Evolutionary conservation across 768 basidiomycete genomes (phyloP).

Genomic region (Leccinum ochraceum): DNA sequence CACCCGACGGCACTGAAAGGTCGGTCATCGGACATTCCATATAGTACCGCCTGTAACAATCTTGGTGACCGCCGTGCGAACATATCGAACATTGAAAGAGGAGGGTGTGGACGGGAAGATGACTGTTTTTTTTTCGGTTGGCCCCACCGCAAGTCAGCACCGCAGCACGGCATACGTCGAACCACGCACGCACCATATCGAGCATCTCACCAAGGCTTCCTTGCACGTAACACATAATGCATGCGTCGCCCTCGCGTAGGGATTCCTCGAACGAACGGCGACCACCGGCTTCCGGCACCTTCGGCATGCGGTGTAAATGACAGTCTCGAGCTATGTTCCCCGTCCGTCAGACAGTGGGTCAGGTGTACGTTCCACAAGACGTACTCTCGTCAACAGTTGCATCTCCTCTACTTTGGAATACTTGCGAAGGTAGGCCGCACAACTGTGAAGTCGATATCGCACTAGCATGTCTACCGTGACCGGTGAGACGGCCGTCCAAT

Average conservation of each 20-base stretch:
- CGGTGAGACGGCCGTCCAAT: background rate
- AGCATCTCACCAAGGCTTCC: conserved; percentile 49
- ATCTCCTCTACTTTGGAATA: conserved; percentile 53
- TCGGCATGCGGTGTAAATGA: conserved; percentile 68
- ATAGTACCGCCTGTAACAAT: conserved; percentile 74
- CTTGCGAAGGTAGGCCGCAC: conserved; percentile 78
- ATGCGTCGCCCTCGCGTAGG: conserved; percentile 42
- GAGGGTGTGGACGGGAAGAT: conserved; percentile 69
- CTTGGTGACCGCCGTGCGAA: conserved; percentile 78
- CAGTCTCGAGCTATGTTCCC: conserved; percentile 66
- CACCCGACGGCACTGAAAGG: conserved; percentile 25
- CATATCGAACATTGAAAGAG: conserved; percentile 78
- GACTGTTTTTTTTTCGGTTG: conserved; percentile 42
- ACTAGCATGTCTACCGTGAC: conserved; percentile 55
- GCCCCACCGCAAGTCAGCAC: conserved; percentile 1
- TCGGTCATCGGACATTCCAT: conserved; percentile 56
- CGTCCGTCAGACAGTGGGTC: background rate
- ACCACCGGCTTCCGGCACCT: conserved; percentile 64
- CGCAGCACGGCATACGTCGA: background rate
- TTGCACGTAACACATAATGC: conserved; percentile 62
- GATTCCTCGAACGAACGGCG: conserved; percentile 37
- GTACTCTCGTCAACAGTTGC: conserved; percentile 53
- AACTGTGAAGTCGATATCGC: conserved; percentile 59
- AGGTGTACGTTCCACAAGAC: conserved; percentile 2
- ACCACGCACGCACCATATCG: conserved; percentile 72